Evolutionary conservation across 208 protist genomes (phyloP).

Genomic region (Trypanosoma conorhini): DNA sequence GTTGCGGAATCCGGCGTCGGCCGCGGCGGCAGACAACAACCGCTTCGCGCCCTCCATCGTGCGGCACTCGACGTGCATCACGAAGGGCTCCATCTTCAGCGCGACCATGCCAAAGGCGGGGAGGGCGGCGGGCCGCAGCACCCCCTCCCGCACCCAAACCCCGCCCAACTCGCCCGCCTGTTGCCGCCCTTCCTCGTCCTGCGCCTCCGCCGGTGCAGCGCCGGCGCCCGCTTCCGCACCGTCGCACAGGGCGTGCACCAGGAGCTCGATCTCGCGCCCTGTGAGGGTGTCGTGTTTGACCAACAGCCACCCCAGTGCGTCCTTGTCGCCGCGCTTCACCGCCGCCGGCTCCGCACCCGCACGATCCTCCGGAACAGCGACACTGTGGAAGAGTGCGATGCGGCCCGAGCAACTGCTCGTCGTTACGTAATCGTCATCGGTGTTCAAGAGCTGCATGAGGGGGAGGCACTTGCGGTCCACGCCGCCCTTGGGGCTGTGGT

Average conservation of each 20-base stretch:
- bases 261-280: conserved; percentile 46
- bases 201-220: not conserved
- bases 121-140: conserved; percentile 8
- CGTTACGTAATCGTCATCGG: conserved; percentile 76
- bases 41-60: conserved; percentile 74
- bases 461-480: conserved; percentile 79
- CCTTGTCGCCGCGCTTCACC: conserved; percentile 63
- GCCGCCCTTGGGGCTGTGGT: conserved; percentile 70
- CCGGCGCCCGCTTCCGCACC: not conserved
- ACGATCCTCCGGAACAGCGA: conserved; percentile 8
- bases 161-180: conserved; percentile 59
- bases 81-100: conserved; percentile 89
- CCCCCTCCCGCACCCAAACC: conserved; percentile 21
- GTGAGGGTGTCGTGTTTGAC: conserved; percentile 81
- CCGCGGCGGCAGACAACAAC: conserved; percentile 66
- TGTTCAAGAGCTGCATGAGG: conserved; percentile 77
- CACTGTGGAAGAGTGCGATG: conserved; percentile 86
- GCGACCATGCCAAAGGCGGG: conserved; percentile 54
- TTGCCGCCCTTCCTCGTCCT: conserved; percentile 1
- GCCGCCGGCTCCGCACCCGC: conserved; percentile 2
- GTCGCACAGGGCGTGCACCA: conserved; percentile 70
- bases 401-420: conserved; percentile 90
- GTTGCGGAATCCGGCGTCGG: conserved; percentile 82
- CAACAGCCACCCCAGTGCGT: conserved; percentile 81
- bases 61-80: conserved; percentile 88